Evolutionary conservation across 495 filamentous ascomycete genomes (phyloP).

Genomic region (Cairneyella variabilis): DNA sequence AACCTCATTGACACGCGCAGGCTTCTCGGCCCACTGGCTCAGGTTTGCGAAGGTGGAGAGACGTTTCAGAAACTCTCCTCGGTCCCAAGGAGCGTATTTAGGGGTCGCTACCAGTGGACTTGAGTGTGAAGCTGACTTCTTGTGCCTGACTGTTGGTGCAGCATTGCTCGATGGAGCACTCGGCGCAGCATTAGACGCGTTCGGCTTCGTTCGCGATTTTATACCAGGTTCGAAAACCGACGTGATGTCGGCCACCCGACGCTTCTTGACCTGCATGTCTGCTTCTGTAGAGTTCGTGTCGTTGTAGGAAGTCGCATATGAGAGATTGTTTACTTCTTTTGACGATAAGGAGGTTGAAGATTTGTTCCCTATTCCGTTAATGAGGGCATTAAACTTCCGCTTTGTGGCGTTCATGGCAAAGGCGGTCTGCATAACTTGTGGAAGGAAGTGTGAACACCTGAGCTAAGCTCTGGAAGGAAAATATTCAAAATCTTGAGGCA

Average conservation of each 20-base stretch:
- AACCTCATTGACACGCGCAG: slow-evolving; percentile 78
- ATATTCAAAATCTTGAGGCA: no score
- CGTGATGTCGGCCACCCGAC: slow-evolving; percentile 34
- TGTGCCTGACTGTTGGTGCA: slow-evolving; percentile 33
- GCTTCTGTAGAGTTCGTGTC: slow-evolving; percentile 22
- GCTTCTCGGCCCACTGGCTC: slow-evolving; percentile 82
- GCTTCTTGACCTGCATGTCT: slow-evolving; percentile 43
- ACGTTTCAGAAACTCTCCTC: slow-evolving; percentile 74
- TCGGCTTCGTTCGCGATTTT: no score
- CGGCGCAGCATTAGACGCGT: neutral
- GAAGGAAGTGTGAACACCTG: no score
- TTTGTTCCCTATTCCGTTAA: slow-evolving; percentile 44
- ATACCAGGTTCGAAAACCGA: no score
- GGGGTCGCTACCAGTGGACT: slow-evolving; percentile 25
- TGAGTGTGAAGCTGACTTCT: slow-evolving; percentile 39
- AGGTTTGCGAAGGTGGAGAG: slow-evolving; percentile 86
- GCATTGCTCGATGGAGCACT: slow-evolving; percentile 34
- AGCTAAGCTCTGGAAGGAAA: no score
- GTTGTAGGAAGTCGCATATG: slow-evolving; percentile 22
- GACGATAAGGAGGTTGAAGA: slow-evolving; percentile 19
- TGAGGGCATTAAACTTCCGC: slow-evolving; percentile 53
- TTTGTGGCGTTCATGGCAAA: slow-evolving; percentile 49
- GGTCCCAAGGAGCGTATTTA: slow-evolving; percentile 76
- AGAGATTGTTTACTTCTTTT: slow-evolving; percentile 22
- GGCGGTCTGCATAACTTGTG: neutral